A percentile compares a stretch with the other conserved stretches of the same genome.
Conservation (phyloP, 2,329 filamentous ascomycete species). For the Aspergillus sp. region DNA sequence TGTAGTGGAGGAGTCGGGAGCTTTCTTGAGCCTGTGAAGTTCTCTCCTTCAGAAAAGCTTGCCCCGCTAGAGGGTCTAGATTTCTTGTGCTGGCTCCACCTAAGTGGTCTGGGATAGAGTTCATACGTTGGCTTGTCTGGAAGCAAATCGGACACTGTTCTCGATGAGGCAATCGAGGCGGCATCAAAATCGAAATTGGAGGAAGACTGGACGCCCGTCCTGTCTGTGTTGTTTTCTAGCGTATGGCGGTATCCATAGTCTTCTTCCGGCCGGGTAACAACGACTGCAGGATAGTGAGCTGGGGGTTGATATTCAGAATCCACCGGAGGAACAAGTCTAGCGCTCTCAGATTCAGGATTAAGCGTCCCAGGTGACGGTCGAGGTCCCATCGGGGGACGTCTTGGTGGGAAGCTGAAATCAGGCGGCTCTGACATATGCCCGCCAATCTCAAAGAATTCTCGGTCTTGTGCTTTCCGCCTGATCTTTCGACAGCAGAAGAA, state of each 20-base stretch:
- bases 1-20: conserved; percentile 17
- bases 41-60: conserved; percentile 43
- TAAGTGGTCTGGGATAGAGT: conserved; percentile 41
- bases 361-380: conserved; percentile 11
- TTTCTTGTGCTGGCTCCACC: conserved; percentile 25
- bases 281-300: conserved; percentile 21
- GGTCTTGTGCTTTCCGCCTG: conserved; percentile 25
- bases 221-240: conserved; percentile 18
- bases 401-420: conserved; percentile 29
- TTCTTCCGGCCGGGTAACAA: conserved; percentile 18
- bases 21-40: conserved; percentile 23
- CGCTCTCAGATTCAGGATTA: conserved; percentile 18
- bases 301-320: conserved; percentile 19
- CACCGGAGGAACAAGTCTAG: conserved; percentile 20
- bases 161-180: conserved; percentile 35
- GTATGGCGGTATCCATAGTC: conserved; percentile 5
- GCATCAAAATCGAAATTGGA: conserved; percentile 27
- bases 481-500: conserved; percentile 33
- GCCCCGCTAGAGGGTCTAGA: conserved; percentile 30
- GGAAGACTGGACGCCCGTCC: conserved; percentile 32
- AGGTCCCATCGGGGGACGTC: conserved; percentile 20
- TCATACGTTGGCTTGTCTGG: conserved; percentile 34
- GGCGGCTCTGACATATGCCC: conserved; percentile 39
- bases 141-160: conserved; percentile 39
- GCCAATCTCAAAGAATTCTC: conserved; percentile 39